phyloP scores from a whole-genome alignment of 2,329 filamentous ascomycete species.

The Aspergillus fischeri region DNA sequence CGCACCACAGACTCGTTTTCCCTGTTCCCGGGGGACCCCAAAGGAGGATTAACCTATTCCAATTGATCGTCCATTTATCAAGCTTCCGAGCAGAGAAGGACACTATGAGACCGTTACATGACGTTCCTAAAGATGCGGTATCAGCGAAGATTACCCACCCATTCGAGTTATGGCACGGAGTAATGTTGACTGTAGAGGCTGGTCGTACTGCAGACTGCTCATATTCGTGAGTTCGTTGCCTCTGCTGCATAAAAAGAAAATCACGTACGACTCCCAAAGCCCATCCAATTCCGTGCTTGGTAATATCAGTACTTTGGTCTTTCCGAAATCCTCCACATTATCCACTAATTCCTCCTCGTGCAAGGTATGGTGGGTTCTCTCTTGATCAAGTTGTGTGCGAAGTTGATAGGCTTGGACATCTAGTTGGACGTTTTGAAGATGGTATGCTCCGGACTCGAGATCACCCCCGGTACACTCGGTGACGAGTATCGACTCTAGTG shows the following conservation, averaged over 20 bases:
- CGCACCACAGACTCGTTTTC: slow-evolving; percentile 58
- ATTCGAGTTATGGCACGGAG: slow-evolving; percentile 40
- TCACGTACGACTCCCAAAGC: slow-evolving; percentile 40
- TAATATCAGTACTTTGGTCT: slow-evolving; percentile 31
- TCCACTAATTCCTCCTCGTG: slow-evolving; percentile 11
- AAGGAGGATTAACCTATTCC: slow-evolving; percentile 63
- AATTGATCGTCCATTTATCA: slow-evolving; percentile 38
- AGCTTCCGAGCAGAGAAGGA: slow-evolving; percentile 31
- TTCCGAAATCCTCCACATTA: slow-evolving; percentile 22
- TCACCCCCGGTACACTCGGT: slow-evolving; percentile 36
- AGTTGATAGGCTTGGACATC: slow-evolving; percentile 44
- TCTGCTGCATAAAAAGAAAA: not conserved
- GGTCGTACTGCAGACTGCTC: slow-evolving; percentile 40
- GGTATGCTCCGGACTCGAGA: slow-evolving; percentile 23
- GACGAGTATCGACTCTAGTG: slow-evolving; percentile 34
- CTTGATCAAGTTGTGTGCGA: slow-evolving; percentile 17
- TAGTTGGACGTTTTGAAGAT: slow-evolving; percentile 32
- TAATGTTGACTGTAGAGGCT: slow-evolving; percentile 38
- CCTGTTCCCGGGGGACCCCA: slow-evolving; percentile 94
- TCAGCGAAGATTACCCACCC: slow-evolving; percentile 18
- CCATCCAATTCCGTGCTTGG: slow-evolving; percentile 39
- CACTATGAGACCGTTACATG: slow-evolving; percentile 15
- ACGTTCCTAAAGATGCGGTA: not conserved
- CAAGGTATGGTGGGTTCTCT: slow-evolving; percentile 19
- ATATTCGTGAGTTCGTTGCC: not conserved